phyloP scores from a whole-genome alignment of 768 basidiomycete genomes.

The Coprinopsis marcescibilis region DNA sequence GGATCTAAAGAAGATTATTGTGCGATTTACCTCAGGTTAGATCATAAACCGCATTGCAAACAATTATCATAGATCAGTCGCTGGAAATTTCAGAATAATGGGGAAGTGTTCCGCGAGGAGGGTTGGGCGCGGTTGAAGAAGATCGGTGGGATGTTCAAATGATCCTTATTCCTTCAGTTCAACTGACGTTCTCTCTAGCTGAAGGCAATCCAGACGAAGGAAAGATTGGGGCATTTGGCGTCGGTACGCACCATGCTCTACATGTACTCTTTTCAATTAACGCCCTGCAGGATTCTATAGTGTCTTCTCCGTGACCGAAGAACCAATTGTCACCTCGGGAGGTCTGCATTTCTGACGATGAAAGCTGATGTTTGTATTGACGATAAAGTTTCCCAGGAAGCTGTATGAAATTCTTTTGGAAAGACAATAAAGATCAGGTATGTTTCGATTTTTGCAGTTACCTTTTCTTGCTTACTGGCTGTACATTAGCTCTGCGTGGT shows the following conservation, averaged over 20 bases:
- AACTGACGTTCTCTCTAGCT: constrained; percentile 38
- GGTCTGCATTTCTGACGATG: constrained; percentile 35
- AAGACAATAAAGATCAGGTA: constrained; percentile 86
- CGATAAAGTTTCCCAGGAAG: constrained; percentile 48
- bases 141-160: constrained; percentile 53
- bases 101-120: constrained; percentile 71
- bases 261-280: not conserved
- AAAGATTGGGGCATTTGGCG: constrained; percentile 94
- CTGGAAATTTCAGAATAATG: constrained; percentile 89
- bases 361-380: constrained; percentile 5
- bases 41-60: not conserved
- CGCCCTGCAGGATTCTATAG: constrained; percentile 59
- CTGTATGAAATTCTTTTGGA: constrained; percentile 98
- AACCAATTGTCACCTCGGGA: constrained; percentile 78
- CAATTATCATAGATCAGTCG: constrained; percentile 51
- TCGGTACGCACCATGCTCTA: constrained; percentile 43
- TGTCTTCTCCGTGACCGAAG: constrained; percentile 77
- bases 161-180: not conserved
- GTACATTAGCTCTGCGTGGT: constrained; percentile 66
- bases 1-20: constrained; percentile 59
- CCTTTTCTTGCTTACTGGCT: constrained; percentile 3
- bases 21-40: constrained; percentile 23
- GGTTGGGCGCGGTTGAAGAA: constrained; percentile 90
- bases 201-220: constrained; percentile 93
- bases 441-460: constrained; percentile 5